Base-by-base conservation (phyloP, 2,329 filamentous ascomycete species). In the Whalleya microplaca region DNA sequence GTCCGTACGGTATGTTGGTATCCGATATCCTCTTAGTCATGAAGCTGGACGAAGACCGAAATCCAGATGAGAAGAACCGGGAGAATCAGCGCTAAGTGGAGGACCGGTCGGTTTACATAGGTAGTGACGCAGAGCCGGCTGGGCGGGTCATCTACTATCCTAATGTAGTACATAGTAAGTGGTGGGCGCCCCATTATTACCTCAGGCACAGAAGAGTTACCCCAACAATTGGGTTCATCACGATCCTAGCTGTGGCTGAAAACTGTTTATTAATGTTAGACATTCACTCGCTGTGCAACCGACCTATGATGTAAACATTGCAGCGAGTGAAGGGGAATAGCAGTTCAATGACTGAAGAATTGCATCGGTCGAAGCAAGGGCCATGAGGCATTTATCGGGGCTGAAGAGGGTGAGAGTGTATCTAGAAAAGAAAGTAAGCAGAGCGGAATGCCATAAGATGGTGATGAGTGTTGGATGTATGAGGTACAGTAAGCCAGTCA, bases 201-300 rank as follows among this genome's bases (percentile, higher is more conserved):
- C 7, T 50, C 48, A 44, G 23, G 32, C 32, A 37, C 32, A 16
- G 32, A 53, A 56, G n/a, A 57, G 52, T 61, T 61, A 64, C 65
- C 66, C 66, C 66, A 69, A 69, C 66, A 69, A 69, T 69, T 69
- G 66, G 67, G 66, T 66, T 65, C 55, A 59, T 41, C 41, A 29
- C 46, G 45, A 59, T 59, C 51, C 46, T 40, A 53, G 48, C 32
- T 16, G 45, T 40, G 52, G 48, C 32, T 16, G 4, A 12, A 37
- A 14, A 37, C 32, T 16, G 32, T 16, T 27, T 4, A 27, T 27
- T 27, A 27, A 27, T 27, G 9, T 4, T 37, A 37, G 5, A 37
- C 10, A 12, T 37, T 3, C 9, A 12, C 37, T 45, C 46, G 42
- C 51, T 49, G 50, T 27, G 41, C 44, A 55, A 42, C 27, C 46